phyloP scores from a whole-genome alignment of 352 stramenopile species.

The Globisporangium viniferum region DNA sequence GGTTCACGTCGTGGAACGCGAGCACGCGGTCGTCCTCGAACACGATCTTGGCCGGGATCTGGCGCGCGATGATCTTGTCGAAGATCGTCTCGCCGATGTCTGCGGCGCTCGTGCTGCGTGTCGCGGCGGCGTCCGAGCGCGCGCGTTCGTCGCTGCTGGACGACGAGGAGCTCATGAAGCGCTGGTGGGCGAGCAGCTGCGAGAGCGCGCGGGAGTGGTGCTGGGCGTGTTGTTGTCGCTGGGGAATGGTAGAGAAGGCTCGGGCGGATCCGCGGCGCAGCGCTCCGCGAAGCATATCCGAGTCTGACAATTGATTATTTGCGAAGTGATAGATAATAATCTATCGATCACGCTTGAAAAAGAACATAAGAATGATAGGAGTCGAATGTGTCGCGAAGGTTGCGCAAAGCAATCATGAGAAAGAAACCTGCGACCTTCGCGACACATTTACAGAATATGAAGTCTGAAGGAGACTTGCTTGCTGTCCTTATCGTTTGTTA shows the following conservation, averaged over 20 bases:
- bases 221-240: neutral
- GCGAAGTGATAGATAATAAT: neutral
- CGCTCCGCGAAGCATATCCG: slow-evolving; percentile 21
- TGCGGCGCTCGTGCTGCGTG: slow-evolving; percentile 21
- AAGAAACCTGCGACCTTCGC: neutral
- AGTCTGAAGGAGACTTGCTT: no score
- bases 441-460: no score
- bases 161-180: slow-evolving; percentile 40
- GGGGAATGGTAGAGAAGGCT: slow-evolving; percentile 3
- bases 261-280: slow-evolving; percentile 17
- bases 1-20: slow-evolving; percentile 98
- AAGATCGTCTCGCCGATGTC: slow-evolving; percentile 92
- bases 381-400: neutral
- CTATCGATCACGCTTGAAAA: neutral
- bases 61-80: slow-evolving; percentile 95
- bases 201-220: slow-evolving; percentile 10
- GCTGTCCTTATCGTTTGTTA: no score
- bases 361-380: neutral
- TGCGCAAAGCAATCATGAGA: neutral
- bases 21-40: slow-evolving; percentile 95
- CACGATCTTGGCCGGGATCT: slow-evolving; percentile 95
- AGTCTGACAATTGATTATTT: neutral
- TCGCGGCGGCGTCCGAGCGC: slow-evolving; percentile 46
- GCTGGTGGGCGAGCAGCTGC: slow-evolving; percentile 12
- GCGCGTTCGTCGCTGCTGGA: slow-evolving; percentile 43